A percentile compares a stretch with the other conserved stretches of the same genome.
Conservation (phyloP, 2,329 filamentous ascomycete genomes). For the Apiospora pterosperma region DNA sequence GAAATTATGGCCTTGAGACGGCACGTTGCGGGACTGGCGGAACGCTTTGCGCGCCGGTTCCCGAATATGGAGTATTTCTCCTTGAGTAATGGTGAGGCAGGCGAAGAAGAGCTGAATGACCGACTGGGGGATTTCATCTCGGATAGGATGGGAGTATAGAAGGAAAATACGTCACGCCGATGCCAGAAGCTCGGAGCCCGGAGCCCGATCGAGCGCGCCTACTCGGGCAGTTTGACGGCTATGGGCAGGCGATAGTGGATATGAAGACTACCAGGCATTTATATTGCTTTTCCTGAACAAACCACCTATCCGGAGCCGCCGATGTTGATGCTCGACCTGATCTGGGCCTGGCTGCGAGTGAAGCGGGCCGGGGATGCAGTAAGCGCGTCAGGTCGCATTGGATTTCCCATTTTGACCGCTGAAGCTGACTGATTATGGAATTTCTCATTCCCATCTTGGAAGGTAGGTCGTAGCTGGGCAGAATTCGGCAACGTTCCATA, state of each 20-base stretch:
- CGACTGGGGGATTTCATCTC: not conserved
- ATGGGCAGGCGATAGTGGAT: too few relatives aligned
- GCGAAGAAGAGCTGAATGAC: not conserved
- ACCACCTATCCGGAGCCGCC: not conserved
- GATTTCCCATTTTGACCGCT: not conserved
- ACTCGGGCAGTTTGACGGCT: too few relatives aligned
- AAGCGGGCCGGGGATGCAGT: not conserved
- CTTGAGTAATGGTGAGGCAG: not conserved
- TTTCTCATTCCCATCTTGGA: not conserved
- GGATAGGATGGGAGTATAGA: too few relatives aligned
- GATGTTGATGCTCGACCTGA: not conserved
- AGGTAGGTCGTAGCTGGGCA: not conserved
- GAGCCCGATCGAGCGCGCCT: too few relatives aligned
- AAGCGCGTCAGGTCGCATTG: not conserved
- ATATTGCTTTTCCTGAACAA: not conserved
- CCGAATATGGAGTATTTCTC: not conserved
- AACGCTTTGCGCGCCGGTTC: not conserved
- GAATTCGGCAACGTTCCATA: not conserved
- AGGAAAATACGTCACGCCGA: too few relatives aligned
- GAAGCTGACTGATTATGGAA: not conserved
- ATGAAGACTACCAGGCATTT: too few relatives aligned
- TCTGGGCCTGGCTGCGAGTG: not conserved
- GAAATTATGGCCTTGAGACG: too few relatives aligned
- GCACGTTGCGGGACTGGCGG: not conserved
- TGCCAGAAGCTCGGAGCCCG: too few relatives aligned